phyloP scores from a whole-genome alignment of 805 yeast species.

The Nakazawaea ambrosiae region DNA sequence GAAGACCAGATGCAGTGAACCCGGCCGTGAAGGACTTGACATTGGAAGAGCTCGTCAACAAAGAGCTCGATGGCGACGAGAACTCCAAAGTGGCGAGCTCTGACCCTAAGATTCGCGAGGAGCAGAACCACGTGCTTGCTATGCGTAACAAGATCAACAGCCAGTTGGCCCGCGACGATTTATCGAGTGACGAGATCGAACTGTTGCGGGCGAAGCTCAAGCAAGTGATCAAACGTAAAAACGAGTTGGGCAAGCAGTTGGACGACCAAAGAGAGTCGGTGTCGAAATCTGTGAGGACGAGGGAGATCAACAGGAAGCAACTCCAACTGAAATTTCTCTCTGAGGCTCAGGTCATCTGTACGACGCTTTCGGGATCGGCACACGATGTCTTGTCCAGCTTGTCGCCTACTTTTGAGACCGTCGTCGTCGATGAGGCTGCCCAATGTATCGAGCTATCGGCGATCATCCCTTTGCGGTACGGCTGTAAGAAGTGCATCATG shows the following conservation, averaged over 20 bases:
- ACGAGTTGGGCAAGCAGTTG: constrained; percentile 62
- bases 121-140: constrained; percentile 42
- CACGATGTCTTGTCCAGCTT: constrained; percentile 75
- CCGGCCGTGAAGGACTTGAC: constrained; percentile 76
- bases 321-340: constrained; percentile 65
- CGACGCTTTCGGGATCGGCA: constrained; percentile 92
- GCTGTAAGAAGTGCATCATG: constrained; percentile 86
- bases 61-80: constrained; percentile 36
- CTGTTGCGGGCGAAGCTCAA: constrained; percentile 44
- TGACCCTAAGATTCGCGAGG: constrained; percentile 42
- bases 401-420: constrained; percentile 79
- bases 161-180: constrained; percentile 18
- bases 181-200: constrained; percentile 33
- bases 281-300: constrained; percentile 59
- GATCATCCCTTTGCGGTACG: constrained; percentile 86
- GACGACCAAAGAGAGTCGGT: constrained; percentile 76
- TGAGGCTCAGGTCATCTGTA: constrained; percentile 79
- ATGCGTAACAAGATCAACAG: constrained; percentile 52
- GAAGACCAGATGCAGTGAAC: constrained; percentile 84
- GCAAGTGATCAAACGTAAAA: constrained; percentile 52
- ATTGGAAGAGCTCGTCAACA: constrained; percentile 78
- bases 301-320: constrained; percentile 72
- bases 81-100: constrained; percentile 29
- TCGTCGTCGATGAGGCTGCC: constrained; percentile 94
- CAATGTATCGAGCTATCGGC: constrained; percentile 93